Evolutionary conservation across 2,329 filamentous ascomycete genomes (phyloP), one percentile per base, ranked within the genome.

Genomic region (Ophiostoma populinum): DNA sequence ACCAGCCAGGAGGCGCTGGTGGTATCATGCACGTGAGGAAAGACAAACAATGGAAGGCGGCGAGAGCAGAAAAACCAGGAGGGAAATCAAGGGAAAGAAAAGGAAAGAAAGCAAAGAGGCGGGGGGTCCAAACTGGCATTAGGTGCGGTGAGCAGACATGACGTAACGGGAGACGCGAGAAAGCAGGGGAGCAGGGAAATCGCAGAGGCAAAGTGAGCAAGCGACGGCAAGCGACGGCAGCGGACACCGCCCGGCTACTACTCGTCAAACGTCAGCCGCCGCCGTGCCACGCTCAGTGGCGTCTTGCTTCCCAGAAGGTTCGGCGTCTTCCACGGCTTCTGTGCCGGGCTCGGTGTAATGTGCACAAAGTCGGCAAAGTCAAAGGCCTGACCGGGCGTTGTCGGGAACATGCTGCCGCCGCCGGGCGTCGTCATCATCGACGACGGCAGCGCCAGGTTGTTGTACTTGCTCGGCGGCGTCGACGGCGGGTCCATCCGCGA

Each of bases 361-460:
- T 95, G 94, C 51, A 95, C 78, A 56, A 93, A 98, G 52, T 98
- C 90, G 35, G 85, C 74, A 58, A 95, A 92, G 59, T 95, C 92
- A 55, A 95, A 92, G 32, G 55, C 59, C 50, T 86, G 80, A 12
- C 77, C 77, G 0, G 87, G 87, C 1, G 87, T 95, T 43, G 71
- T 75, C 34, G 79, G 72, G 48, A 75, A 71, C 31, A 77, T 48
- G 48, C 74, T 78, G 41, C 70, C 69, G 26, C 75, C 77, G 35
- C 75, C 74, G 2, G 81, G 81, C 9, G 82, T 90, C n/a, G 72
- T 78, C 80, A 90, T 87, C 70, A 87, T 83, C 18, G 76, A 92
- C 38, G 74, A 92, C 16, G 74, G 85, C 42, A 80, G 62, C 35
- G 71, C 80, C 44, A 63, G 69, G 62, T 73, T 73, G 49, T 51